Conservation (phyloP, 306 rosid species). For the Ormosia semicastrata region DNA sequence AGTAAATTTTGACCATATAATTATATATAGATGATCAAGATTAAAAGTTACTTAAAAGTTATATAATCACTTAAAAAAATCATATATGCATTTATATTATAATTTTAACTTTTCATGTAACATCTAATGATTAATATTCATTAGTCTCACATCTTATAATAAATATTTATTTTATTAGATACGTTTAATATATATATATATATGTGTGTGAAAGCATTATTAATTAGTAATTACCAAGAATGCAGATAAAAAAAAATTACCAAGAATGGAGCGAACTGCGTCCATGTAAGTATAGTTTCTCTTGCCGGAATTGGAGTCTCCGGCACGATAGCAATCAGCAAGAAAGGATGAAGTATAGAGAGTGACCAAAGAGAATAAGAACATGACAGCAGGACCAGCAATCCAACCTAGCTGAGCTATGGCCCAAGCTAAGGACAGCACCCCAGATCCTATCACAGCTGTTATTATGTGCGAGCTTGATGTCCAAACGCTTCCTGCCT, state of each 20-base stretch:
- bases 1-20: no score
- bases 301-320: conserved; percentile 39
- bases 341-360: conserved; percentile 45
- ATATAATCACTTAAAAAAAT: no score
- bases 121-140: no score
- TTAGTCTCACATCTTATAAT: no score
- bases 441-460: conserved; percentile 68
- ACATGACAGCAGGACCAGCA: conserved; percentile 62
- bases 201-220: no score
- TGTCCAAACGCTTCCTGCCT: conserved; percentile 56
- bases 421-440: conserved; percentile 67
- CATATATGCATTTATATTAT: no score
- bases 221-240: no score
- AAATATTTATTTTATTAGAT: no score
- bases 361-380: conserved; percentile 43
- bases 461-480: conserved; percentile 68
- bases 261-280: conserved; percentile 62
- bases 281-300: conserved; percentile 58
- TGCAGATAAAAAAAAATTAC: conserved; percentile 15
- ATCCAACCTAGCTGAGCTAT: conserved; percentile 67
- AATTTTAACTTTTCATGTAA: no score
- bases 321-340: conserved; percentile 47
- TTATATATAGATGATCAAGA: no score
- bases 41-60: no score
- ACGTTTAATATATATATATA: no score